Evolutionary conservation across 441 rosid species (phyloP), one percentile per base, ranked within the genome.

Genomic region (Croton laevigatus): DNA sequence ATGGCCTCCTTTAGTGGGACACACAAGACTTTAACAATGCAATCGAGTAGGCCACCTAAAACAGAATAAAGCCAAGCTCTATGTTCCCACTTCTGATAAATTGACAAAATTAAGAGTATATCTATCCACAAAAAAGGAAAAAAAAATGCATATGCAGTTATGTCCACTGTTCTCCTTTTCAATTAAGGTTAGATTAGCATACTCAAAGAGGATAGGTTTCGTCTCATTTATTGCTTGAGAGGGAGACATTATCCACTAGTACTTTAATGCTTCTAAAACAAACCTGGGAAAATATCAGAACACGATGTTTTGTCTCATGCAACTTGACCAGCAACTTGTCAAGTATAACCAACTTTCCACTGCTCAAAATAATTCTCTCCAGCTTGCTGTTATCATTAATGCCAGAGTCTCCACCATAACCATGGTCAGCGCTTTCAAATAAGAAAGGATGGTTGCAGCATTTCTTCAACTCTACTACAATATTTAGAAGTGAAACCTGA

Each of bases 361-460:
- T 96, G 80, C 99, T 96, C 77, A 87, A 81, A 71, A 96, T 85
- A 58, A 89, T 89, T 78, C 97, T 96, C 81, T 96, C 98, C 81
- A 96, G 75, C 81, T 93, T 93, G 82, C 89, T 84, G 78, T 74
- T 82, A 80, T 91, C 96, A 72, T 88, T 81, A 62, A 80, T 71
- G 79, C 85, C 80, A 51, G 68, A 71, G 65, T 88, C 87, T 80
- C 98, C 97, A 66, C 99, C 98, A 82, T 96, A 96, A 73, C 99
- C 99, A 86, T 96, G 98, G 81, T 93, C 99, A 12, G 99, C 99
- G 81, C 98, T 96, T 88, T 96, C 98, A 83, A 96, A 96, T 79
- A 96, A 83, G 85, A 96, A 96, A 52, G 99, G 99, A 72, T 96
- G 99, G 67, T 96, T 96, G 88, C 98, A 96, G 83, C 99, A 96